Evolutionary conservation across 306 rosid species (phyloP), one percentile per base, ranked within the genome.

Genomic region (Cercis canadensis): DNA sequence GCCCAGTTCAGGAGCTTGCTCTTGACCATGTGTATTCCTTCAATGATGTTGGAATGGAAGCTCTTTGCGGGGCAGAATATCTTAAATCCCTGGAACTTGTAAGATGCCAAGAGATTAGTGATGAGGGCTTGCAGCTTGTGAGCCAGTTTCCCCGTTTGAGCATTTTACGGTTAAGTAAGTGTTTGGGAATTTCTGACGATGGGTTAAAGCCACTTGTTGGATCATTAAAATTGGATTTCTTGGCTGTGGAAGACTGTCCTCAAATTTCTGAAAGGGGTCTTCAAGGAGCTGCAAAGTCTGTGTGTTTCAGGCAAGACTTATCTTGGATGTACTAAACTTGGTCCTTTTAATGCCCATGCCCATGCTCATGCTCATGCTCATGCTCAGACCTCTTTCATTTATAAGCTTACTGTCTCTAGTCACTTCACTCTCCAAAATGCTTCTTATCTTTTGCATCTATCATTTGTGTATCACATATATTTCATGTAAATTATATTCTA

Each of bases 21-120:
- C 93, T 92, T 14, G 93, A 90, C 75, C 96, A 92, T 32, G 93
- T 92, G 29, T 90, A 88, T 75, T 85, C 93, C 75, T 92, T 92
- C 81, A 85, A 88, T 17, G 97, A 92, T 62, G 7, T 62, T 51
- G 98, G 97, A 11, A 87, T 92, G 98, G 93, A 88, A 80, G 87
- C 96, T 40, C 97, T 92, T 74, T 90, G 92, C 90, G 46, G 60
- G 2, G 89, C 92, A 34, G 85, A 79, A 37, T 67, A 78, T 85
- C 93, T 92, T 15, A 89, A 92, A 76, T 80, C 83, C 7, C 86
- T 92, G 65, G 96, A 85, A 79, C 97, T 92, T 32, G 87, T 77
- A 24, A 82, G 86, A 52, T 92, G 97, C 80, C 98, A 88, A 76
- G 96, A 90, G 83, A 88, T 92, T 24, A 90, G 84, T 49, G 98